These are phyloP conservation scores for Hypoxylon sp. DNA, from an alignment of 2,329 filamentous ascomycete species.

Conservation along the genomic window DNA sequence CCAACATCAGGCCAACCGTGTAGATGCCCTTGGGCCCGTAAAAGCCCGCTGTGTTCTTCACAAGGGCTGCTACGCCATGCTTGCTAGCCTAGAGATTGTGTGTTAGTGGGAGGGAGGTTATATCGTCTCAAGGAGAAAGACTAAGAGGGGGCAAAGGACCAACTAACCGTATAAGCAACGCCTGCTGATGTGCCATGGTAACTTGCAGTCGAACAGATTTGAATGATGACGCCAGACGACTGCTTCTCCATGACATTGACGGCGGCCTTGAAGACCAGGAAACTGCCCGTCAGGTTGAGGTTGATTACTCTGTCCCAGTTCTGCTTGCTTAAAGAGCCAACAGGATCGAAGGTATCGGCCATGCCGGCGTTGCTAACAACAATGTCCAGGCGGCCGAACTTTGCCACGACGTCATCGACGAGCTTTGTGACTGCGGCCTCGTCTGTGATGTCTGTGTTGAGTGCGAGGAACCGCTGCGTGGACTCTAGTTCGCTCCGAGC, in stretches of 20 bases:
- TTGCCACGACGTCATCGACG: slow-evolving; percentile 44
- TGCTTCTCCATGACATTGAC: slow-evolving; percentile 63
- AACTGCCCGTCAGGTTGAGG: slow-evolving; percentile 53
- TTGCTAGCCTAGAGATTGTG: slow-evolving; percentile 61
- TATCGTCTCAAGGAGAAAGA: neutral
- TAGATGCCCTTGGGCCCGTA: slow-evolving; percentile 68
- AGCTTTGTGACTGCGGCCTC: slow-evolving; percentile 52
- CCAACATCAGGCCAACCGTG: slow-evolving; percentile 65
- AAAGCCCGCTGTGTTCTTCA: slow-evolving; percentile 70
- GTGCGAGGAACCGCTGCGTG: slow-evolving; percentile 47
- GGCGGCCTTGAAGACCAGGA: slow-evolving; percentile 54
- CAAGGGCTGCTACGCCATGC: slow-evolving; percentile 67
- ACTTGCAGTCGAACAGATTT: slow-evolving; percentile 44
- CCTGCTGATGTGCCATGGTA: slow-evolving; percentile 51
- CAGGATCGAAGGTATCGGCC: slow-evolving; percentile 57
- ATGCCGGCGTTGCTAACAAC: slow-evolving; percentile 44
- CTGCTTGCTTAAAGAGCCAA: slow-evolving; percentile 61
- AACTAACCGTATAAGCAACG: slow-evolving; percentile 56
- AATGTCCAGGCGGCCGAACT: slow-evolving; percentile 40
- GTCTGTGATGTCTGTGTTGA: slow-evolving; percentile 52
- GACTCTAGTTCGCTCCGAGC: slow-evolving; percentile 34
- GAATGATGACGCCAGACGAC: slow-evolving; percentile 49
- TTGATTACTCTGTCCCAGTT: slow-evolving; percentile 68
- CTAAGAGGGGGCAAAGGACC: neutral
- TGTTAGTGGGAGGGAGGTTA: slow-evolving; percentile 44